These are phyloP conservation scores for Coniochaeta sp. DNA, from an alignment of 2,329 filamentous ascomycete genomes.

Conservation along the genomic window DNA sequence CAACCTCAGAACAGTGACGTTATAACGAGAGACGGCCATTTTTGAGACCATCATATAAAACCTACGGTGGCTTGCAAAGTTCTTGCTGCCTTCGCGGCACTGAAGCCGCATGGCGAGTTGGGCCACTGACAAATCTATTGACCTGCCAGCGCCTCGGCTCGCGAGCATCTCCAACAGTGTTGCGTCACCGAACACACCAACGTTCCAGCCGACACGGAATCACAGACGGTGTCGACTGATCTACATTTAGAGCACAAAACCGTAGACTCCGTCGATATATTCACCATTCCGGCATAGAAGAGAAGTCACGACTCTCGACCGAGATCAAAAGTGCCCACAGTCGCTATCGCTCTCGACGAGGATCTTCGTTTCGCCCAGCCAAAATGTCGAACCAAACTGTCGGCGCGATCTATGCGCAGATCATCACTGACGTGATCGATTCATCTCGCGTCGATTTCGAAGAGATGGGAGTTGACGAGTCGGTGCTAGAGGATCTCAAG, in stretches of 20 bases:
- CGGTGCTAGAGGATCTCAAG: constrained; percentile 78
- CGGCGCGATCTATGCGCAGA: constrained; percentile 73
- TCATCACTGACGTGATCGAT: constrained; percentile 82
- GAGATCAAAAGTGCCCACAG: not conserved
- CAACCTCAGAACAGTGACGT: not conserved
- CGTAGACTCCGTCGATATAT: not conserved
- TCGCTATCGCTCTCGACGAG: not conserved
- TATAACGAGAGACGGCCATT: not conserved
- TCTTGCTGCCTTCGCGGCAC: constrained; percentile 2
- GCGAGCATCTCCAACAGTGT: not conserved
- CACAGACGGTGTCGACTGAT: not conserved
- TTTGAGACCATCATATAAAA: too few relatives aligned
- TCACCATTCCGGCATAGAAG: not conserved
- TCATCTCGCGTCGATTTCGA: constrained; percentile 93
- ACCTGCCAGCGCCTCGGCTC: not conserved
- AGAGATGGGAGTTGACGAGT: constrained; percentile 85
- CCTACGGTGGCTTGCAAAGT: not conserved
- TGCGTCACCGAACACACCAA: not conserved
- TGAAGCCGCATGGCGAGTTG: constrained; percentile 8
- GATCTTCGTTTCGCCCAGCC: constrained; percentile 3
- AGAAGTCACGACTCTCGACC: not conserved
- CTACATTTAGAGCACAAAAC: not conserved
- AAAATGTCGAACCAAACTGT: constrained; percentile 53
- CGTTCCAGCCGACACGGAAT: not conserved
- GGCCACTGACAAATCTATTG: not conserved